Percentiles rank a stretch among this genome's conserved stretches.
These are phyloP conservation scores for Fusarium sp. DNA, from an alignment of 2,329 filamentous ascomycete species.

Conservation along the genomic window DNA sequence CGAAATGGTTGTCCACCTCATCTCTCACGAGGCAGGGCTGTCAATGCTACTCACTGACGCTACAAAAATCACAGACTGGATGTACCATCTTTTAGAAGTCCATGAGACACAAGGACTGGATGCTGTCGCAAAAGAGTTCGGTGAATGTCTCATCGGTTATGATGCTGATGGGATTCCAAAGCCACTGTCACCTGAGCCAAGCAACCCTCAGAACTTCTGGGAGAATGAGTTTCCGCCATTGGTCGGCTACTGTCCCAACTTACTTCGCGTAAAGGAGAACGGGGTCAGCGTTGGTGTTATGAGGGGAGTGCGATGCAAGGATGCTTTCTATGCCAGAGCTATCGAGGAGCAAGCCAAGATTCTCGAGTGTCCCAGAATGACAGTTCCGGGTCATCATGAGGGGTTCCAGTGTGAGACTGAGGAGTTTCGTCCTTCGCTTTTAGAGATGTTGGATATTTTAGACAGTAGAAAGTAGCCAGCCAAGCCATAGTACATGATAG, in stretches of 20 bases:
- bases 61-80: background rate
- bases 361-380: background rate
- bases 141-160: background rate
- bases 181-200: background rate
- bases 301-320: background rate
- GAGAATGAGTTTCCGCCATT: background rate
- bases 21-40: background rate
- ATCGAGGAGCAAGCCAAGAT: constrained; percentile 1
- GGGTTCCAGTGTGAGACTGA: constrained; percentile 3
- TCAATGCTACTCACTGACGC: background rate
- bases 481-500: background rate
- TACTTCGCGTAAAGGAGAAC: background rate
- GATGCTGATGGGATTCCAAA: background rate
- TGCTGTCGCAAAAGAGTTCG: background rate
- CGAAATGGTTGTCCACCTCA: background rate
- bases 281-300: background rate
- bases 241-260: background rate
- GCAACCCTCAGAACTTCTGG: constrained; percentile 4
- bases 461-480: background rate
- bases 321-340: background rate
- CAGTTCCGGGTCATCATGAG: constrained; percentile 2
- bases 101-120: background rate
- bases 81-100: background rate
- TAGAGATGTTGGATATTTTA: background rate
- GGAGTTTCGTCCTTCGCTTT: background rate